A percentile compares a stretch with the other conserved stretches of the same genome.
These are phyloP conservation scores for Thelonectria olida DNA, from an alignment of 2,329 filamentous ascomycete species.

Conservation along the genomic window DNA sequence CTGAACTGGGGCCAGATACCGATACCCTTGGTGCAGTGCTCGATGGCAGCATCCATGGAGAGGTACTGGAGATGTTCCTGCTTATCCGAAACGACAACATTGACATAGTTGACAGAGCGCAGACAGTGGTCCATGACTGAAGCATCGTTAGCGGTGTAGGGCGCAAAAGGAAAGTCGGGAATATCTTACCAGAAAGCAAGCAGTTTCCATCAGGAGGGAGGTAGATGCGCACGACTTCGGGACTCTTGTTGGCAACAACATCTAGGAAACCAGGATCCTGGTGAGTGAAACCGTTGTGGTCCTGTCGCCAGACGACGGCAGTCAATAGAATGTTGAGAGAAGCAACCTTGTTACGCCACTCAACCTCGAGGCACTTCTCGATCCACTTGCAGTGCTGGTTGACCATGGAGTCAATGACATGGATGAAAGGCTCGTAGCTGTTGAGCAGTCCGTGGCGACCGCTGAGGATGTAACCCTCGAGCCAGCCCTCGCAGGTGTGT, in stretches of 20 bases:
- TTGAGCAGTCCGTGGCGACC: slow-evolving; percentile 81
- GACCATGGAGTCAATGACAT: slow-evolving; percentile 87
- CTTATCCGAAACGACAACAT: slow-evolving; percentile 83
- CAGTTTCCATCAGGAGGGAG: slow-evolving; percentile 83
- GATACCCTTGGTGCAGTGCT: slow-evolving; percentile 81
- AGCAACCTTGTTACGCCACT: slow-evolving; percentile 77
- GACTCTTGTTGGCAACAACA: slow-evolving; percentile 81
- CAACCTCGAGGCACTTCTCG: slow-evolving; percentile 81
- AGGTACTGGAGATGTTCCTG: slow-evolving; percentile 81
- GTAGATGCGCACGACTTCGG: slow-evolving; percentile 83
- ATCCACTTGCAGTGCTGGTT: slow-evolving; percentile 90
- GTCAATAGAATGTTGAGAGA: slow-evolving; percentile 84
- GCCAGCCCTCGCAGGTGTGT: slow-evolving; percentile 82
- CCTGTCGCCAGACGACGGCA: slow-evolving; percentile 82
- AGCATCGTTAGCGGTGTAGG: slow-evolving; percentile 23
- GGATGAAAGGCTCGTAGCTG: slow-evolving; percentile 85
- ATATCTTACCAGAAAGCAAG: slow-evolving; percentile 64
- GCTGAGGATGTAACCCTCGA: slow-evolving; percentile 80
- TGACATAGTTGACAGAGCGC: slow-evolving; percentile 79
- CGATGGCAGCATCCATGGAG: slow-evolving; percentile 75
- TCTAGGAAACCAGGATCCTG: slow-evolving; percentile 85
- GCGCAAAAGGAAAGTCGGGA: neutral
- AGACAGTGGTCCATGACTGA: slow-evolving; percentile 78
- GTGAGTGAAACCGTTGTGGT: slow-evolving; percentile 86
- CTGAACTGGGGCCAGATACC: slow-evolving; percentile 83